Evolutionary conservation across 495 filamentous ascomycete genomes (phyloP), one percentile per base, ranked within the genome.

Genomic region (Parmelia sp.): DNA sequence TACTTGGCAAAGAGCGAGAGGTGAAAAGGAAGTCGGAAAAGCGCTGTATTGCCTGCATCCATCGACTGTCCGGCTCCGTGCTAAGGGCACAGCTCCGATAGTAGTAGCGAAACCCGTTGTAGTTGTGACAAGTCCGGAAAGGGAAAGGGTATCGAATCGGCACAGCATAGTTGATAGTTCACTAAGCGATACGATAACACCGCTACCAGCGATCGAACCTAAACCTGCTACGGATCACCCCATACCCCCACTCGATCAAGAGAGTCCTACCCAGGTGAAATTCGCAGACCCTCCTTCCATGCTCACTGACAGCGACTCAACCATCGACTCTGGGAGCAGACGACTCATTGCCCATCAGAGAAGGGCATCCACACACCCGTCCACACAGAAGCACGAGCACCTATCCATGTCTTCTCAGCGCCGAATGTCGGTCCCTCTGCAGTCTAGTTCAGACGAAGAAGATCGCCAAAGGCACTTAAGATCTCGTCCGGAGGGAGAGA

Each of bases 31-130:
- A 8, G 35, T 53, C 8, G 45, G 45, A 49, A 55, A 12, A 19
- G 45, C 33, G 19, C 17, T 62, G 33, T 53, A 55, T n/a, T 29
- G 21, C 60, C 60, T 62, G 33, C 45, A 62, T 37, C 60, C 45
- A 21, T 47, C 23, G 29, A n/a, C 53, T 19, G 19, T 53, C 4
- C 31, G 45, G 21, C 5, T 33, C 29, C 45, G 14, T 37, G 7
- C 31, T 2, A 29, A 53, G 25, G 33, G 60, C 42, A 25, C 12
- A 62, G 0, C 11, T 37, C 35, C 35, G 5, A 62, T 51, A 9
- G 35, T 62, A 44, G 42, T 62, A 4, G 33, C 19, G n/a, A 40
- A 62, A 29, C 35, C 60, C 21, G 12, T 53, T 9, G 27, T 40
- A 21, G 35, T 40, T 33, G n/a, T 62, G 15, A 36, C 12, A 29